Evolutionary conservation across 208 protist species (phyloP), one percentile per base, ranked within the genome.

Genomic region (Leishmania mexicana): DNA sequence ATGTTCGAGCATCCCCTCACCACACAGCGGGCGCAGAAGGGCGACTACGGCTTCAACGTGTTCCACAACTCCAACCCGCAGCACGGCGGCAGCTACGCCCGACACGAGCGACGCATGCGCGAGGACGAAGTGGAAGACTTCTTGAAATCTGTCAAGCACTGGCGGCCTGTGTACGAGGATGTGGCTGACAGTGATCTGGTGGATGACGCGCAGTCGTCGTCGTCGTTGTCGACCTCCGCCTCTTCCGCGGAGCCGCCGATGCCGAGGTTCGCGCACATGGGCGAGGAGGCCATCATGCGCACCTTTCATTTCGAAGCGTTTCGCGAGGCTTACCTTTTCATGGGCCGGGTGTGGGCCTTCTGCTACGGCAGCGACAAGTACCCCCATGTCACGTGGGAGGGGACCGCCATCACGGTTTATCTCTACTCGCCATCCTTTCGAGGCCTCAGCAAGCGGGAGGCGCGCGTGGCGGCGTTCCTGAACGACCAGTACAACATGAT

Each of bases 91-190:
- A 92, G 88, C 51, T 97, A 97, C 83, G 91, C 92, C 42, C 85
- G 91, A 17, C 92, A 96, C 78, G 94, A 97, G 80, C 94, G 94
- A 28, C 86, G 91, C 45, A 95, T 96, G 94, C 85, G 92, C 0
- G 94, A 97, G n/a, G 94, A 97, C 72, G 94, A 97, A 76, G 87
- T 97, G 60, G 92, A 95, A 64, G 94, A 97, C 84, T 97, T 97
- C 77, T 68, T 94, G 31, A 85, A 86, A 38, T 95, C 91, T 3
- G 94, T 97, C 45, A 93, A 94, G 85, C 92, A 93, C 65, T 97
- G 94, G 92, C 73, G 54, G 15, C 88, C 89, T 3, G 89, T 92
- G 58, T 76, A 87, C 67, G 93, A 92, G 19, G 67, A 81, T 58
- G 45, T 81, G 28, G 73, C 68, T 1, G 67, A 47, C 21, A 65